Percentiles rank a stretch among this genome's conserved stretches.
Evolutionary conservation across 306 rosid genomes (phyloP).

Genomic region (Purshia tridentata): DNA sequence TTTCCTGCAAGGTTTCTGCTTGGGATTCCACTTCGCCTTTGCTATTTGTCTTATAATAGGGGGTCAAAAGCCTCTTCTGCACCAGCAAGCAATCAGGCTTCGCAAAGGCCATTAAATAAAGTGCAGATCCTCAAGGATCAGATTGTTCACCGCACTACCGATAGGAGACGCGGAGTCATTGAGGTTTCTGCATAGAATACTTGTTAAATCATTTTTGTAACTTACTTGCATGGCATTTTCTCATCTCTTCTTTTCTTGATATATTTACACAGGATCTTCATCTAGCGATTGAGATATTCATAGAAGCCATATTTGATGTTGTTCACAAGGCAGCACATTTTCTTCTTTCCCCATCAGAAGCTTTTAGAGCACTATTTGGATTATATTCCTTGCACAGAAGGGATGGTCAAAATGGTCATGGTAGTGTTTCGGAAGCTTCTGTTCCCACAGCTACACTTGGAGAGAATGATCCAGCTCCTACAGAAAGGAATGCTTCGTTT

Average conservation of each 20-base stretch:
- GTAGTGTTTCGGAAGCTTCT: slow-evolving; percentile 22
- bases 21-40: slow-evolving; percentile 48
- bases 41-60: slow-evolving; percentile 28
- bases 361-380: slow-evolving; percentile 39
- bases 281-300: slow-evolving; percentile 68
- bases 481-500: slow-evolving; percentile 43
- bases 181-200: slow-evolving; percentile 51
- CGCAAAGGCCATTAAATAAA: slow-evolving; percentile 41
- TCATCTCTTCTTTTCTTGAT: neutral
- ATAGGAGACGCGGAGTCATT: slow-evolving; percentile 86
- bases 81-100: slow-evolving; percentile 32
- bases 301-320: slow-evolving; percentile 76
- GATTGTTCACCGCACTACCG: slow-evolving; percentile 71
- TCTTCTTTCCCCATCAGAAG: slow-evolving; percentile 71
- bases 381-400: slow-evolving; percentile 40
- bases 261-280: slow-evolving; percentile 70
- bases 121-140: slow-evolving; percentile 66
- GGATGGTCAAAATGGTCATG: slow-evolving; percentile 22
- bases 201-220: neutral
- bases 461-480: slow-evolving; percentile 49
- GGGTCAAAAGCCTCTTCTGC: slow-evolving; percentile 26
- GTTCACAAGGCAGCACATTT: slow-evolving; percentile 70
- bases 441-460: slow-evolving; percentile 52
- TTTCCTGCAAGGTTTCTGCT: slow-evolving; percentile 56
- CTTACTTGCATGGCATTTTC: neutral